Evolutionary conservation across 192 early-diverging fungal genomes (phyloP), one percentile per base, ranked within the genome.

Genomic region (Coemansia sp.): DNA sequence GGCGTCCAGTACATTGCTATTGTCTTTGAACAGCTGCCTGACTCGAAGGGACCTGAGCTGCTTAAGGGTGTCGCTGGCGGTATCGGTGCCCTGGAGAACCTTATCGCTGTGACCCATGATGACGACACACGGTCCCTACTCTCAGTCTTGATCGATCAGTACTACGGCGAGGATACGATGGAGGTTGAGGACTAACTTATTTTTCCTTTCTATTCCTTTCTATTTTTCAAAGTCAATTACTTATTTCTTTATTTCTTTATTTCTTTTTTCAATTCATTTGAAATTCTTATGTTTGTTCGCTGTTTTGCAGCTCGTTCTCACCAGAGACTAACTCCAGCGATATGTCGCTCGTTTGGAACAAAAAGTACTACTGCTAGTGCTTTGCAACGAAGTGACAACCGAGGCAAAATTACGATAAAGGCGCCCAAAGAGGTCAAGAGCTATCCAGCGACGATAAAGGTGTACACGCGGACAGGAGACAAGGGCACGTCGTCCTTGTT

Each of bases 391-490:
- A 53, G 50, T 32, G 50, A 53, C 11, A 27, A 53, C 27, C 50
- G 27, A 27, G 27, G 24, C 1, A 53, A 13, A 12, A 24, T 52
- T 9, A 52, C 49, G 10, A 52, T 52, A 52, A 73, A 80, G 63
- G 66, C 78, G 44, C 78, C 78, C 3, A 63, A 69, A 20, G 78
- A 81, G 61, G 70, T 81, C 59, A 83, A 78, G 44, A 75, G 69
- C 67, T 75, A 83, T 44, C 69, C 75, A 16, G 71, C 74, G 10
- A 82, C 67, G 30, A 74, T 89, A 61, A 90, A 87, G 52, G 90
- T 98, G 41, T 98, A 98, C 83, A 98, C 96, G 15, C 87, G 91
- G 27, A 98, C 94, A 0, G 96, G 96, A 20, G 96, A 98, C 84
- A 92, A 93, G 78, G 93, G 92, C 52, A 92, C 92, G 11, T 96